phyloP scores from a whole-genome alignment of 805 yeast species.

The Zygosaccharomyces rouxii region DNA sequence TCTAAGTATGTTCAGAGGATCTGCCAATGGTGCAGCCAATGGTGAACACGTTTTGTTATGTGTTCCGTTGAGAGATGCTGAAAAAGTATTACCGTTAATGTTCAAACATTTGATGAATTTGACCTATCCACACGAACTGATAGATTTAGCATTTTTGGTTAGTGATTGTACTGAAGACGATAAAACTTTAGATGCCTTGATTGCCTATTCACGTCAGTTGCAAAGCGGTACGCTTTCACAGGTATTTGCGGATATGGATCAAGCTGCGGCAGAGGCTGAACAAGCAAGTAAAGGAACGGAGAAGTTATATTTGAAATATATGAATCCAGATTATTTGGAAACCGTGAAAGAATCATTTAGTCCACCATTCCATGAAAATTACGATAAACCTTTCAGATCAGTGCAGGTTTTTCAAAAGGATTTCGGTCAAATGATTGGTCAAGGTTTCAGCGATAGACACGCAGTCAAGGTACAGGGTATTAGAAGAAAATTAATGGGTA shows the following conservation, averaged over 20 bases:
- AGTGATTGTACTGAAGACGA: conserved; percentile 72
- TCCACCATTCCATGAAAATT: conserved; percentile 62
- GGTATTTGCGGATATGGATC: conserved; percentile 35
- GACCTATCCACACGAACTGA: conserved; percentile 74
- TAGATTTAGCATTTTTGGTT: conserved; percentile 76
- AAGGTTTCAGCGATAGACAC: conserved; percentile 78
- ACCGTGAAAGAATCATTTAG: conserved; percentile 54
- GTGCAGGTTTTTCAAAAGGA: conserved; percentile 77
- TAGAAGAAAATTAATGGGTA: conserved; percentile 78
- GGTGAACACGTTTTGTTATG: conserved; percentile 65
- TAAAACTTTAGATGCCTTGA: conserved; percentile 57
- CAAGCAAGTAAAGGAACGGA: conserved; percentile 46
- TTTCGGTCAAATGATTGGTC: conserved; percentile 81
- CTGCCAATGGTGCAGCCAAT: conserved; percentile 43
- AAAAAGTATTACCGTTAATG: conserved; percentile 70
- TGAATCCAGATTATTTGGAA: conserved; percentile 61
- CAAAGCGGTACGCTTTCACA: conserved; percentile 64
- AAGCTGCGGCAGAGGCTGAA: conserved; percentile 37
- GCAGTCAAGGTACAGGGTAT: conserved; percentile 83
- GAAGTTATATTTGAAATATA: conserved; percentile 63
- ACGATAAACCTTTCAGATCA: conserved; percentile 66
- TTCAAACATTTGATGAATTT: conserved; percentile 81
- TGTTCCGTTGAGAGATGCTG: conserved; percentile 78
- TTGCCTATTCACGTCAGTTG: conserved; percentile 60
- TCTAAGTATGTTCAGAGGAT: conserved; percentile 52